Evolutionary conservation across 108 stramenopile genomes (phyloP).

Genomic region (Heterococcus sp.): DNA sequence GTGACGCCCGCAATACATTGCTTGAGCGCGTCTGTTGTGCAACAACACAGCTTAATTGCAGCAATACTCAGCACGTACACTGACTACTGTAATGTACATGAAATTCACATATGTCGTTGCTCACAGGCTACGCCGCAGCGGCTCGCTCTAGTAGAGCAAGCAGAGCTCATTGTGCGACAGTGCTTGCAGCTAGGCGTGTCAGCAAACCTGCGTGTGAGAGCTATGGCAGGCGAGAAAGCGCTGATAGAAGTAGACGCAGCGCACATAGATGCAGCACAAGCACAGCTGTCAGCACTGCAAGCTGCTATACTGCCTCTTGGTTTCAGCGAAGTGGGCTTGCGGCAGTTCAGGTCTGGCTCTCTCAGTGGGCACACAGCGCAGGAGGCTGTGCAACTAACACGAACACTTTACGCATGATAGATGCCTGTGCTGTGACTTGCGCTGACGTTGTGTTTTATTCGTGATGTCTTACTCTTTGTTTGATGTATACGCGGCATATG

Average conservation of each 20-base stretch:
- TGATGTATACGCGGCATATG: no score
- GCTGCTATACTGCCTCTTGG: constrained; percentile 16
- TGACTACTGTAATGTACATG: no score
- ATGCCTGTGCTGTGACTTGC: no score
- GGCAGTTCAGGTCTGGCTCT: constrained; percentile 23
- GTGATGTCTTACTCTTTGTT: no score
- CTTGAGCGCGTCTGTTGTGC: no score
- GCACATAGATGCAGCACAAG: constrained; percentile 9
- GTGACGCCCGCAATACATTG: no score
- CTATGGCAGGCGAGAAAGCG: constrained; percentile 27
- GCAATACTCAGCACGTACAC: no score
- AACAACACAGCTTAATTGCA: no score
- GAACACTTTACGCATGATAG: no score
- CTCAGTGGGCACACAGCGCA: constrained; percentile 28
- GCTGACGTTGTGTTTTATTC: no score
- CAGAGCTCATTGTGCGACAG: constrained; percentile 1
- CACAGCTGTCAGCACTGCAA: not conserved
- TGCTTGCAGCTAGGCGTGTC: constrained; percentile 3
- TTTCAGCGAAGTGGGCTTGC: constrained; percentile 17
- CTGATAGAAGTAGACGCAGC: constrained; percentile 32
- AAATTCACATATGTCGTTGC: no score
- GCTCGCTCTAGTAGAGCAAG: constrained; percentile 25
- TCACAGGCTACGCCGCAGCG: constrained; percentile 16
- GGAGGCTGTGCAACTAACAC: no score
- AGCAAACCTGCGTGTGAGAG: constrained; percentile 35